Conservation (phyloP, 345 rosid species). For the Tarenaya hassleriana region DNA sequence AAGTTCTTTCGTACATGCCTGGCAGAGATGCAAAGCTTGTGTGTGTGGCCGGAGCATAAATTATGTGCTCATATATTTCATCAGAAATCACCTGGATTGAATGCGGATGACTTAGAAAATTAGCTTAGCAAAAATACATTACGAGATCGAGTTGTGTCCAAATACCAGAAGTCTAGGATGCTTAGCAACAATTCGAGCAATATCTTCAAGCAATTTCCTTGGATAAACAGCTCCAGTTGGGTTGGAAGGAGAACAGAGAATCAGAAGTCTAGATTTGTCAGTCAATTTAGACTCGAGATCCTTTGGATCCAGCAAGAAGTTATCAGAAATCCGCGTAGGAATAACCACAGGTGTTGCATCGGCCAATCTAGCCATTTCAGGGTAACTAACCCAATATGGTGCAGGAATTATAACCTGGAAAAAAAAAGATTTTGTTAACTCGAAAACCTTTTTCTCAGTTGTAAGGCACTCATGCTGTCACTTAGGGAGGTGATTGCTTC, state of each 20-base stretch:
- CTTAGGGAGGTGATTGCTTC: too few species aligned
- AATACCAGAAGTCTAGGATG: conserved; percentile 95
- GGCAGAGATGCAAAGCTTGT: conserved; percentile 95
- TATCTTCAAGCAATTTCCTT: conserved; percentile 77
- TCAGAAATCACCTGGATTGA: conserved; percentile 71
- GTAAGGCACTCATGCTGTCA: not conserved
- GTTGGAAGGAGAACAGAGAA: conserved; percentile 93
- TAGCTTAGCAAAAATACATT: not conserved
- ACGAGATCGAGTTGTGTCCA: conserved; percentile 7
- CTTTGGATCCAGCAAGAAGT: conserved; percentile 85
- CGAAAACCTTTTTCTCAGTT: not conserved
- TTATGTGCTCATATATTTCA: conserved; percentile 96
- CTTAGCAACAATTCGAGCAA: conserved; percentile 74
- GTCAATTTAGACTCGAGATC: conserved; percentile 62
- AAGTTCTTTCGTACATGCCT: conserved; percentile 87
- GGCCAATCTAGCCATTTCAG: conserved; percentile 89
- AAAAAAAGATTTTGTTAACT: not conserved
- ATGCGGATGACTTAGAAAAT: conserved; percentile 13
- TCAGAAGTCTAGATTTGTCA: conserved; percentile 78
- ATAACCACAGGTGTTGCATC: conserved; percentile 91
- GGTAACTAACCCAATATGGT: conserved; percentile 97
- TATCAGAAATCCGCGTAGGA: conserved; percentile 72
- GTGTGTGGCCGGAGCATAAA: conserved; percentile 86
- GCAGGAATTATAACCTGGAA: conserved; percentile 90
- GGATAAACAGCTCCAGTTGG: conserved; percentile 99